A percentile compares a stretch with the other conserved stretches of the same genome.
phyloP scores from a whole-genome alignment of 345 rosid species.

The Salix purpurea region DNA sequence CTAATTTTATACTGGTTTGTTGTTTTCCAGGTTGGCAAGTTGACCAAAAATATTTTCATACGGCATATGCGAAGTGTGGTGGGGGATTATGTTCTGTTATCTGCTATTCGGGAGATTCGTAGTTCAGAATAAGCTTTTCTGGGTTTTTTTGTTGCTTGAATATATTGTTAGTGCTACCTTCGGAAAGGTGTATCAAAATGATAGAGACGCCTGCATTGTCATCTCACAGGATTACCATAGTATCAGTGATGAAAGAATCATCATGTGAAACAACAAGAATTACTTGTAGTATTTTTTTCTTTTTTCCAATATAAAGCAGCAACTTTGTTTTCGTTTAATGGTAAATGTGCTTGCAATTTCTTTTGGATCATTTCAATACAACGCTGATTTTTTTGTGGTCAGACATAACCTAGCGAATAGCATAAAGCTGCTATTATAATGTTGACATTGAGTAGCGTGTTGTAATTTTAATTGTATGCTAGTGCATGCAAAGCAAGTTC shows the following conservation, averaged over 20 bases:
- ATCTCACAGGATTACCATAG: neutral
- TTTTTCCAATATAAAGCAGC: neutral
- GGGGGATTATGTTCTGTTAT: conserved; percentile 36
- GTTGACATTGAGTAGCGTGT: neutral
- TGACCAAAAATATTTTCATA: conserved; percentile 29
- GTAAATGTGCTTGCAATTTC: neutral
- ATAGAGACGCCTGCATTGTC: neutral
- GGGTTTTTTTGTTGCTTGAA: neutral
- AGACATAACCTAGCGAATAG: neutral
- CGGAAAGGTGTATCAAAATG: neutral
- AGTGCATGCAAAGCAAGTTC: neutral
- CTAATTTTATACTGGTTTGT: neutral
- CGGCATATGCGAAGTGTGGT: conserved; percentile 27
- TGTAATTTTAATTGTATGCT: neutral
- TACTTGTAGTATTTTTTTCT: neutral
- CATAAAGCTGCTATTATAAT: neutral
- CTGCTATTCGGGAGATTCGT: conserved; percentile 31
- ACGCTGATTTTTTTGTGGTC: neutral
- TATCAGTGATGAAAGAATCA: neutral
- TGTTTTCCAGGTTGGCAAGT: conserved; percentile 32
- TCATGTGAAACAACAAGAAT: neutral
- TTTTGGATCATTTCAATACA: neutral
- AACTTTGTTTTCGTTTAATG: neutral
- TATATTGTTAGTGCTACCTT: neutral
- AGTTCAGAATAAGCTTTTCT: conserved; percentile 17